phyloP scores from a whole-genome alignment of 1,284 basidiomycete genomes.

The Apiotrichum veenhuisii region DNA sequence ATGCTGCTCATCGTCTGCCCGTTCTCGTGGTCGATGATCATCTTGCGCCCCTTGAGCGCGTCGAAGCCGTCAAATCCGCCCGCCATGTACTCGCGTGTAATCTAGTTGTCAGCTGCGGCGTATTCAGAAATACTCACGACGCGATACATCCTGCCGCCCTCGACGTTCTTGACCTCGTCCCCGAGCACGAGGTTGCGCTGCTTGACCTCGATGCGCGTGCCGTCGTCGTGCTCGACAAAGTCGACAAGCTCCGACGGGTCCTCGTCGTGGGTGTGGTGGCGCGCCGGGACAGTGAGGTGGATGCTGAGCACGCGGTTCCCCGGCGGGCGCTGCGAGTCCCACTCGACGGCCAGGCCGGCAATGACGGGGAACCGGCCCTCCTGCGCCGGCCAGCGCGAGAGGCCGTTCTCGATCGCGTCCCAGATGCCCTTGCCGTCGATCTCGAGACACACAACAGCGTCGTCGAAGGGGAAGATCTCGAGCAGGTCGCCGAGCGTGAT shows the following conservation, averaged over 20 bases:
- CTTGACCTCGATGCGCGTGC: constrained; percentile 50
- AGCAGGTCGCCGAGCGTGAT: constrained; percentile 70
- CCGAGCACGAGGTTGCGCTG: constrained; percentile 44
- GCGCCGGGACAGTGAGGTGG: constrained; percentile 54
- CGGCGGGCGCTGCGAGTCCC: constrained; percentile 69
- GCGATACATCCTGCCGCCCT: constrained; percentile 62
- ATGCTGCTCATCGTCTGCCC: constrained; percentile 77
- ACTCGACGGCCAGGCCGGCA: constrained; percentile 77
- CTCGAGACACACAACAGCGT: constrained; percentile 73
- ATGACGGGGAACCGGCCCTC: constrained; percentile 89
- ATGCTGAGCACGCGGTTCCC: constrained; percentile 70
- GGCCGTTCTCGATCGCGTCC: constrained; percentile 71
- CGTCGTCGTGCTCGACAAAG: constrained; percentile 45
- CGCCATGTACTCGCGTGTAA: constrained; percentile 50
- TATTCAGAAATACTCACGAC: constrained; percentile 56
- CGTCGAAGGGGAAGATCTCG: constrained; percentile 86
- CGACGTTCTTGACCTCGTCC: constrained; percentile 58
- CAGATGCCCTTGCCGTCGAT: constrained; percentile 76
- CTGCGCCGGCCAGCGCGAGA: constrained; percentile 80
- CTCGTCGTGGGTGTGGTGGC: constrained; percentile 35
- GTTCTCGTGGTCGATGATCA: constrained; percentile 78
- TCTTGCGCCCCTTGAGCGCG: constrained; percentile 62
- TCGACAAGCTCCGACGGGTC: constrained; percentile 35
- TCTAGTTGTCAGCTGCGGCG: constrained; percentile 24
- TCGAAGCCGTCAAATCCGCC: constrained; percentile 69